Conservation (phyloP, 1,284 basidiomycete species). For the Trichosporon inkin region DNA sequence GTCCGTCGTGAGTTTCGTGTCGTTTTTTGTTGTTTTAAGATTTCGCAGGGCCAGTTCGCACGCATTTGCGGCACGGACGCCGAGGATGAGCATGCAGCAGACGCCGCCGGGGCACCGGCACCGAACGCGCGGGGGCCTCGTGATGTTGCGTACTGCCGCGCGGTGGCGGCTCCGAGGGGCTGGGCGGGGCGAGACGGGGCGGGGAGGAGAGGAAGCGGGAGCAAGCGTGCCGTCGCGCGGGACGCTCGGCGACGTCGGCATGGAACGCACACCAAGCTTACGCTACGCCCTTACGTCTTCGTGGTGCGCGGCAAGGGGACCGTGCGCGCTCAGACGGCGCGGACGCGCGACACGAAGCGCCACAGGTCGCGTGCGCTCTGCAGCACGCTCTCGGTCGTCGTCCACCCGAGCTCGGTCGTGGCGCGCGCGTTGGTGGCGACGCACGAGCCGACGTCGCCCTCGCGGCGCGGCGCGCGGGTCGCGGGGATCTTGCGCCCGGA, state of each 20-base stretch:
- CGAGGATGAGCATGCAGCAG: too few relatives aligned
- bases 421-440: conserved; percentile 14
- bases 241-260: neutral
- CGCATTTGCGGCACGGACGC: too few relatives aligned
- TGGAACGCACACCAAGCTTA: neutral
- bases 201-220: neutral
- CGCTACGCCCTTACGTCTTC: conserved; percentile 3
- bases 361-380: conserved; percentile 15
- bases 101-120: too few relatives aligned
- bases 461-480: conserved; percentile 6
- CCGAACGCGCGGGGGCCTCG: too few relatives aligned
- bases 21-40: too few relatives aligned
- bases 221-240: neutral
- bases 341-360: conserved; percentile 13
- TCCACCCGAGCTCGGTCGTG: conserved; percentile 15
- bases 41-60: too few relatives aligned
- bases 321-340: neutral
- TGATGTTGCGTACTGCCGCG: too few relatives aligned
- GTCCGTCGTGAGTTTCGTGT: too few relatives aligned
- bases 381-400: conserved; percentile 7
- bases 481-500: conserved; percentile 8
- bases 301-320: neutral
- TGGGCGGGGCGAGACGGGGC: too few relatives aligned
- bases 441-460: conserved; percentile 19
- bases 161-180: too few relatives aligned